A percentile compares a stretch with the other conserved stretches of the same genome.
phyloP scores from a whole-genome alignment of 2,329 filamentous ascomycete species.

The Xylariaceae sp. region DNA sequence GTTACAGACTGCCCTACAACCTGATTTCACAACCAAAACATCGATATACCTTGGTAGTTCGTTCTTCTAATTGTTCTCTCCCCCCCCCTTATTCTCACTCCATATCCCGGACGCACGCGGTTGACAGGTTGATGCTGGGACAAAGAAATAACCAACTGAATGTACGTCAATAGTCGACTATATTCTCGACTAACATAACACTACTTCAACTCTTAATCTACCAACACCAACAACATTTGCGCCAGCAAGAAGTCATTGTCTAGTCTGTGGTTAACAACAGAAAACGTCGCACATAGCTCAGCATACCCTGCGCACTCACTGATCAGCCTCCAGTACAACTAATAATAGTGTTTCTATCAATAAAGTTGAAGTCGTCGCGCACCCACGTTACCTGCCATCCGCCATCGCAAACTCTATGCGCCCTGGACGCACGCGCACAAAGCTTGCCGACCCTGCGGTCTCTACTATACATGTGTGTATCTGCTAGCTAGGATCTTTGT shows the following conservation, averaged over 20 bases:
- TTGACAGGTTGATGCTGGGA: slow-evolving; percentile 12
- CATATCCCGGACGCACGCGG: slow-evolving; percentile 18
- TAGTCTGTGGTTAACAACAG: background rate
- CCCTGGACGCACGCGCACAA: too few species aligned
- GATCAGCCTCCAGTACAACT: background rate
- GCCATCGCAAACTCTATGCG: slow-evolving; percentile 16
- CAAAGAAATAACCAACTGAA: slow-evolving; percentile 10
- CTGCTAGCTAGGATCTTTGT: background rate
- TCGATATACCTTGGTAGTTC: slow-evolving; percentile 1
- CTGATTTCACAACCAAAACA: background rate
- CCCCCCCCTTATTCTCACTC: slow-evolving; percentile 10
- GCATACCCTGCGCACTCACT: slow-evolving; percentile 7
- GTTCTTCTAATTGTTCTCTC: background rate
- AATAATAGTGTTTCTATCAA: background rate
- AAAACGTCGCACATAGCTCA: background rate
- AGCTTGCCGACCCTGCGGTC: too few species aligned
- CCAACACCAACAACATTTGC: too few species aligned
- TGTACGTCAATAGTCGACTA: background rate
- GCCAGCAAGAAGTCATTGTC: background rate
- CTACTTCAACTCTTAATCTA: too few species aligned
- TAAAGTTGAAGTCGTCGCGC: background rate
- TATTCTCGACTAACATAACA: background rate
- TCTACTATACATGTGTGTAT: too few species aligned
- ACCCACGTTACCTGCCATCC: background rate
- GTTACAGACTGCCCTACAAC: background rate